phyloP scores from a whole-genome alignment of 2,329 filamentous ascomycete species.

The Microdochium paspali region DNA sequence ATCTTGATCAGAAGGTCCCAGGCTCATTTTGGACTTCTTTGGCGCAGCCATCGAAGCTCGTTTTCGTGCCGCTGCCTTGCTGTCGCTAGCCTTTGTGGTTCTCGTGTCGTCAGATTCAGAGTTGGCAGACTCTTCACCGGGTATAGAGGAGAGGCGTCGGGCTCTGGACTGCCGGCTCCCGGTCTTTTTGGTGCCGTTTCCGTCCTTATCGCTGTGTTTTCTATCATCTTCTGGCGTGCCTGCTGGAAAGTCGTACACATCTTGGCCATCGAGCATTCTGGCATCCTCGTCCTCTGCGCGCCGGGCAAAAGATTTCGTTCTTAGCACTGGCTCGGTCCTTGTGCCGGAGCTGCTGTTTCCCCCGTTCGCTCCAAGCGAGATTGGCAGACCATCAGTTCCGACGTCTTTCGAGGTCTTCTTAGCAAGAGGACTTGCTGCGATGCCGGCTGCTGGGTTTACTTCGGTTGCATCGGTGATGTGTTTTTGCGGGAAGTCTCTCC shows the following conservation, averaged over 20 bases:
- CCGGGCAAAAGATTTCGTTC: slow-evolving; percentile 3
- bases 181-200: slow-evolving; percentile 10
- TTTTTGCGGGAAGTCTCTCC: slow-evolving; percentile 18
- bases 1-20: slow-evolving; percentile 9
- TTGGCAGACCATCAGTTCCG: slow-evolving; percentile 17
- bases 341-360: slow-evolving; percentile 29
- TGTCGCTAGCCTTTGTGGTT: slow-evolving; percentile 11
- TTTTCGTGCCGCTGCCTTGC: slow-evolving; percentile 21
- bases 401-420: slow-evolving; percentile 22
- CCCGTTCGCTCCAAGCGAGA: slow-evolving; percentile 24
- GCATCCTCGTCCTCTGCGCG: slow-evolving; percentile 17
- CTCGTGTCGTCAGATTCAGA: slow-evolving; percentile 14
- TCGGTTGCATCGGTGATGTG: neutral
- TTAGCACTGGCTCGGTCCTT: slow-evolving; percentile 5
- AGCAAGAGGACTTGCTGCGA: slow-evolving; percentile 29
- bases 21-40: slow-evolving; percentile 20
- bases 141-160: slow-evolving; percentile 28
- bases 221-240: slow-evolving; percentile 28
- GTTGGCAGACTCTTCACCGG: slow-evolving; percentile 21
- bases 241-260: slow-evolving; percentile 46
- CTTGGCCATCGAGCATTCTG: slow-evolving; percentile 19
- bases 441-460: slow-evolving; percentile 8
- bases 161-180: slow-evolving; percentile 22
- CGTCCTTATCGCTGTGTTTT: slow-evolving; percentile 4
- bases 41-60: slow-evolving; percentile 30